Percentiles rank a stretch among this genome's conserved stretches.
Conservation (phyloP, 2,329 filamentous ascomycete species). For the Colletotrichum aenigma region DNA sequence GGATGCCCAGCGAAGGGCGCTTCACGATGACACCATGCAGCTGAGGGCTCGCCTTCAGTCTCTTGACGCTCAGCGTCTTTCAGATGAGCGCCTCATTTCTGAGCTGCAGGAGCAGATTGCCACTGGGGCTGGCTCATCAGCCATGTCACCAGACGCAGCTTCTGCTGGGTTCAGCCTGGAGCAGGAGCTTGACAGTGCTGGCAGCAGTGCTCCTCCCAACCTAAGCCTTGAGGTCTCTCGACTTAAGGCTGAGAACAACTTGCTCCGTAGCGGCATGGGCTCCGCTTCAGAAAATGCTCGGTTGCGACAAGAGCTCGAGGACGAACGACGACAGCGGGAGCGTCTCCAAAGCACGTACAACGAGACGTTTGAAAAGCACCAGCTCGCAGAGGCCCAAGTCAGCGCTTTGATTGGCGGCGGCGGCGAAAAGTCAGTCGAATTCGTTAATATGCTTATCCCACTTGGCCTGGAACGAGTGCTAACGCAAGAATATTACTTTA, state of each 20-base stretch:
- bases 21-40: constrained; percentile 53
- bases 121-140: constrained; percentile 26
- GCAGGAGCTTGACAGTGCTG: constrained; percentile 61
- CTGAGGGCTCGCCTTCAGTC: constrained; percentile 39
- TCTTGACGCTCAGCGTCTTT: constrained; percentile 46
- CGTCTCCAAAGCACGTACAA: constrained; percentile 59
- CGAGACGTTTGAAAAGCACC: constrained; percentile 62
- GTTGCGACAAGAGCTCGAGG: constrained; percentile 61
- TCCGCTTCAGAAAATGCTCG: constrained; percentile 58
- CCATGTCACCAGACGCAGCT: constrained; percentile 13
- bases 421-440: constrained; percentile 57
- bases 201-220: constrained; percentile 41
- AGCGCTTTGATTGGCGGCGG: constrained; percentile 55
- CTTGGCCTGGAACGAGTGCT: constrained; percentile 37
- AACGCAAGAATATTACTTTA: constrained; percentile 52
- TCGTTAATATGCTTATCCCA: constrained; percentile 22
- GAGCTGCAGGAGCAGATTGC: constrained; percentile 66
- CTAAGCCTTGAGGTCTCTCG: constrained; percentile 60
- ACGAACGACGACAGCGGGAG: constrained; percentile 53
- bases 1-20: constrained; percentile 42
- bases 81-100: constrained; percentile 58
- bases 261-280: constrained; percentile 59
- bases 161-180: constrained; percentile 54
- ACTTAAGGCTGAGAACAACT: constrained; percentile 64
- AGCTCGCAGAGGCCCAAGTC: constrained; percentile 62